Base-by-base conservation (phyloP, 352 stramenopile genomes). In the Phytophthora podocarpi region DNA sequence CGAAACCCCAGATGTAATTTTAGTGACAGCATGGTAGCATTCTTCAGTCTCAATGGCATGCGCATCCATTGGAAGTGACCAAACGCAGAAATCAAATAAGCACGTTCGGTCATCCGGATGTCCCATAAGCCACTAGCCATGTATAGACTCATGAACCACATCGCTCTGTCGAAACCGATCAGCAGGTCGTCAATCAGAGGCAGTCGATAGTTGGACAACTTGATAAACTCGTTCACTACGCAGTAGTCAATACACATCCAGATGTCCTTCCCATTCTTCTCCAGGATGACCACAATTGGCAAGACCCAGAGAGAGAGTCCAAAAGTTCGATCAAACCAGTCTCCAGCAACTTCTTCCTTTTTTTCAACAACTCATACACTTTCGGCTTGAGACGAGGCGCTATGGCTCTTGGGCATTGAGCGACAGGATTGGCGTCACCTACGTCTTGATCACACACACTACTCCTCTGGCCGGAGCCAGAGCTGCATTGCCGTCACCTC, bases 211-310 rank as follows among this genome's bases (percentile, higher is more conserved):
- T 37, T 15, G 35, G 58, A 59, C 10, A 66, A 21, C 4, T 18
- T 3, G 15, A 49, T 66, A 2, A 66, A 7, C 1, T 1, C 0
- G 21, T 66, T 59, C 4, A 59, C 58, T 13, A 40, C 8, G 0
- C 40, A 28, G 23, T 66, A 60, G 32, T 65, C 45, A 23, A 57
- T 64, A 20, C 55, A 64, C 5, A 55, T 18, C 3, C 43, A 43
- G 4, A 64, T 56, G n/a, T 57, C 55, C 11, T 51, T 27, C 5
- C 30, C 20, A 32, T 64, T 50, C 34, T 50, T 37, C 41, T 50
- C 26, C 41, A 50, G 16, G 6, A 37, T 24, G 23, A 50, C 36
- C 24, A 50, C 26, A 12, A 50, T 50, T 1, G 26, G 41, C 8
- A 13, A 49, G 1, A 11, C 24, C 41, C 41, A 36, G 5, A 7